Conservation (phyloP, 2,329 filamentous ascomycete genomes). For the Zymoseptoria crescenta region DNA sequence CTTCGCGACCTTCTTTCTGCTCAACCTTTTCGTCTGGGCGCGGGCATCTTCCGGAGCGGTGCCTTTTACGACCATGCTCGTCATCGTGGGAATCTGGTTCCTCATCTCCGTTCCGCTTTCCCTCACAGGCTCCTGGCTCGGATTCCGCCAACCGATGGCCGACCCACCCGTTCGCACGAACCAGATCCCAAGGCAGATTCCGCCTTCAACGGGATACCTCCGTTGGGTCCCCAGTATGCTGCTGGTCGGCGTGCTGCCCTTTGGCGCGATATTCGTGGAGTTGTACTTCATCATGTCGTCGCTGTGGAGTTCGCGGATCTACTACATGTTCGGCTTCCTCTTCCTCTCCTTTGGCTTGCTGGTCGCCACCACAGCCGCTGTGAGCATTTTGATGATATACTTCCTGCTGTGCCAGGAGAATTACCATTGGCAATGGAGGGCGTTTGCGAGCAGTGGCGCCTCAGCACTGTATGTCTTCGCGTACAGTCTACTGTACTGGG, state of each 20-base stretch:
- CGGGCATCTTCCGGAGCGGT: constrained; percentile 88
- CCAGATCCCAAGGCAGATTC: constrained; percentile 96
- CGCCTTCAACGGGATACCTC: constrained; percentile 73
- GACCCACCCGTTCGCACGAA: constrained; percentile 86
- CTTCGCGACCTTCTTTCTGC: constrained; percentile 81
- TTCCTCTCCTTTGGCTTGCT: constrained; percentile 97
- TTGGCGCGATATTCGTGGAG: constrained; percentile 95
- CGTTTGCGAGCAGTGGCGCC: constrained; percentile 85
- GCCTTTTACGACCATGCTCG: constrained; percentile 93
- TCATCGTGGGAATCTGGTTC: constrained; percentile 92
- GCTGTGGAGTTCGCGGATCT: constrained; percentile 97
- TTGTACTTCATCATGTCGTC: constrained; percentile 99
- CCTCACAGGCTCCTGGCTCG: constrained; percentile 83
- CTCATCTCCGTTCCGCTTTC: constrained; percentile 89
- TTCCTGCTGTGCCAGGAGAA: constrained; percentile 94
- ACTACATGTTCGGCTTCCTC: constrained; percentile 99
- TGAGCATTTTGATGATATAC: constrained; percentile 90
- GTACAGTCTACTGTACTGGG: constrained; percentile 85
- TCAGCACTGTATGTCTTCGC: constrained; percentile 87
- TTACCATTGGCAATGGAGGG: constrained; percentile 98
- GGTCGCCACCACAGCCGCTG: constrained; percentile 88
- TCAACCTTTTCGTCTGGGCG: constrained; percentile 94
- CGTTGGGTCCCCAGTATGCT: constrained; percentile 83
- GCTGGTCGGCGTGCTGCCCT: constrained; percentile 84
- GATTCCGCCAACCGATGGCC: constrained; percentile 64